Base-by-base conservation (phyloP, 495 filamentous ascomycete species). In the Aspergillus cristatus region DNA sequence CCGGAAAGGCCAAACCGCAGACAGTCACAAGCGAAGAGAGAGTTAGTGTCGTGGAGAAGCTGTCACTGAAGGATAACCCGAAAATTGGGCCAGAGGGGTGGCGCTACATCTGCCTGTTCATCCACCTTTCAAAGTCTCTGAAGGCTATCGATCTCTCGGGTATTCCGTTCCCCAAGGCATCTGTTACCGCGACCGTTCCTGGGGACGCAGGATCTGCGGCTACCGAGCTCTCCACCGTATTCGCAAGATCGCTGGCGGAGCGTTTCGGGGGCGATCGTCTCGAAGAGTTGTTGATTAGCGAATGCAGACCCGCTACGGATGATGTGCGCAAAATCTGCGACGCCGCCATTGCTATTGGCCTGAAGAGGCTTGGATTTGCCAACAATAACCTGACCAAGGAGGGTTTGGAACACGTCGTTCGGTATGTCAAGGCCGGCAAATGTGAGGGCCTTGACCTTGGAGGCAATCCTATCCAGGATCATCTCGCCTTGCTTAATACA, bases 371-470 rank as follows among this genome's bases (percentile, higher is more conserved):
- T 1, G 81, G 87, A 0, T 68, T 95, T 22, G 91, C 86, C 7
- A 81, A 82, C 41, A 96, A 95, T 38, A 60, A 72, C 24, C 67
- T 98, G 14, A 79, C 78, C 14, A 66, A 72, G 7, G 78, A 82
- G 38, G 84, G 86, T 3, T 58, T 93, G 35, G 71, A 78, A 37
- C 81, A 91, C 55, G 71, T 95, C 28, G 70, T 81, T 20, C 71
- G 73, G 35, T 95, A 86, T 58, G 54, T 96, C 26, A 70, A 74
- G 34, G 72, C 70, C 29, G 81, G 81, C 0, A 68, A 77, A 29
- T 98, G 90, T 45, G 84, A 94, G 54, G 91, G 86, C 1, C 65
- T 98, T 5, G 91, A 97, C 57, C 60, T 98, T n/a, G 89, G 89
- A 25, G 86, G 86, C n/a, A 97, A 95, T 50, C 76, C 88, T 45